Percentiles rank a stretch among this genome's conserved stretches.
Evolutionary conservation across 768 basidiomycete species (phyloP).

Genomic region (Lactarius trivialis): DNA sequence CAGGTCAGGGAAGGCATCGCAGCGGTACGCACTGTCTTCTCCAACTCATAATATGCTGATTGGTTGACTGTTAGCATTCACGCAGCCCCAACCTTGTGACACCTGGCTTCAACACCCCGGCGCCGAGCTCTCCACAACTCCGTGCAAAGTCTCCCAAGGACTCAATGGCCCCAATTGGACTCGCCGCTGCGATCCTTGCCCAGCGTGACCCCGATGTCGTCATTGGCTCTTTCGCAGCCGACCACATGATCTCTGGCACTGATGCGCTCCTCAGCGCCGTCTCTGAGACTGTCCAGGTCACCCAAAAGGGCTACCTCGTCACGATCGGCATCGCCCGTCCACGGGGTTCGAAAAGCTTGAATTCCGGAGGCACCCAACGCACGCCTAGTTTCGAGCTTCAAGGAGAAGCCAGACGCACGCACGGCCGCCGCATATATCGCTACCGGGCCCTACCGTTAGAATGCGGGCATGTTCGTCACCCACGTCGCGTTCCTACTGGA

Average conservation of each 20-base stretch:
- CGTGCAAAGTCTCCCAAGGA: constrained; percentile 86
- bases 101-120: no score
- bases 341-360: constrained; percentile 63
- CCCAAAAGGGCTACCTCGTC: constrained; percentile 71
- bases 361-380: constrained; percentile 74
- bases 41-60: no score
- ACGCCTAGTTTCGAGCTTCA: constrained; percentile 76
- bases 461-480: constrained; percentile 88
- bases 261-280: no score
- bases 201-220: no score
- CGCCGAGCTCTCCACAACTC: no score
- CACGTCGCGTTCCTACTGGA: constrained; percentile 59
- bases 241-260: no score
- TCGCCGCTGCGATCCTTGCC: constrained; percentile 75
- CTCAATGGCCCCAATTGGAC: constrained; percentile 85
- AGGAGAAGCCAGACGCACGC: constrained; percentile 85
- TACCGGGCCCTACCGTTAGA: constrained; percentile 87
- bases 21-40: no score
- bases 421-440: constrained; percentile 83
- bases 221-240: no score
- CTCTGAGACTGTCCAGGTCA: constrained; percentile 80
- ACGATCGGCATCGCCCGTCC: constrained; percentile 86
- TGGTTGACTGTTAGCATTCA: constrained; percentile 8
- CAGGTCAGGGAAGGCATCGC: constrained; percentile 63
- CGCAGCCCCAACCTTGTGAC: constrained; percentile 26